Evolutionary conservation across 164 flowering plant species (phyloP).

Genomic region (Stephania japonica): DNA sequence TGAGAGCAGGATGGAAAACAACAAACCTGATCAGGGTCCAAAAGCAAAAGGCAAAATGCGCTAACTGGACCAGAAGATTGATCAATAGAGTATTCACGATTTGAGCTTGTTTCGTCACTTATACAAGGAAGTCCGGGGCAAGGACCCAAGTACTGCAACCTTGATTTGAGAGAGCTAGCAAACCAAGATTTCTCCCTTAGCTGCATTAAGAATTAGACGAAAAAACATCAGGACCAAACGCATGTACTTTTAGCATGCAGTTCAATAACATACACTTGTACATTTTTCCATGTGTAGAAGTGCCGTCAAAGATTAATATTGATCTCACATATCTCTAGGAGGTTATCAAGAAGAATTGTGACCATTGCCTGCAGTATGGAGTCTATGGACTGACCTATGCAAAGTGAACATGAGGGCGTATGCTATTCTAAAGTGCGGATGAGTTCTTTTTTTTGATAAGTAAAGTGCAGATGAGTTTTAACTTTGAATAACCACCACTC

Average conservation of each 20-base stretch:
- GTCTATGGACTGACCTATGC: neutral
- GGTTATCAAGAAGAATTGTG: neutral
- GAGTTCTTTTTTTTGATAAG: no score
- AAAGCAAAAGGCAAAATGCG: constrained; percentile 43
- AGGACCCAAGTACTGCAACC: constrained; percentile 69
- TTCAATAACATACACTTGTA: no score
- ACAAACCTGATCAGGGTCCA: constrained; percentile 53
- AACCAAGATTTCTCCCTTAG: constrained; percentile 82
- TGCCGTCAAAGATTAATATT: no score
- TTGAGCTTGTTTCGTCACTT: constrained; percentile 32
- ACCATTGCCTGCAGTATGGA: neutral
- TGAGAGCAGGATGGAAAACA: neutral
- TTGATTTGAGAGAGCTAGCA: constrained; percentile 61
- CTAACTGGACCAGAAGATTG: constrained; percentile 60
- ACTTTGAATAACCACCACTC: no score
- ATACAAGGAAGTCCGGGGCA: constrained; percentile 61
- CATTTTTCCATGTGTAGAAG: no score
- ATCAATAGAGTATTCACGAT: constrained; percentile 33
- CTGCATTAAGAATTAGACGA: constrained; percentile 32
- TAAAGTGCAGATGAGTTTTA: no score
- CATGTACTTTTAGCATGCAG: neutral
- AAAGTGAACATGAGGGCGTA: neutral
- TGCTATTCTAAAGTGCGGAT: neutral
- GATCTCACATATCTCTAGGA: neutral
- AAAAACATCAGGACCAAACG: constrained; percentile 5